Conservation (phyloP, 2,329 filamentous ascomycete genomes). For the Reticulascus tulasneorum region DNA sequence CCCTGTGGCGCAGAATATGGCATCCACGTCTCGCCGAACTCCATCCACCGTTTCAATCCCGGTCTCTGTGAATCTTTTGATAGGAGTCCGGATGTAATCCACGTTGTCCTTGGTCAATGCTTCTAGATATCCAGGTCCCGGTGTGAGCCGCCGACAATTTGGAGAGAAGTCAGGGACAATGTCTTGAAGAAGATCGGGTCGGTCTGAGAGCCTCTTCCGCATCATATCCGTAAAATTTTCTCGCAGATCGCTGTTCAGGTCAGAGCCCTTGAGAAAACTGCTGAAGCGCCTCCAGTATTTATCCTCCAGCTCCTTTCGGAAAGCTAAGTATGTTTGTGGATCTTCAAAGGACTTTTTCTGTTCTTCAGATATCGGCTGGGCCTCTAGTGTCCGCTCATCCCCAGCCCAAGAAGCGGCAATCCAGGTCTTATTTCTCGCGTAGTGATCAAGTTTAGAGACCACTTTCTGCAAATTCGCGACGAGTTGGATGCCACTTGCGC, state of each 20-base stretch:
- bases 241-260: slow-evolving; percentile 43
- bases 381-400: slow-evolving; percentile 48
- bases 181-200: slow-evolving; percentile 51
- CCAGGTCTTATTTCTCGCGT: slow-evolving; percentile 64
- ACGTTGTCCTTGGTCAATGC: slow-evolving; percentile 59
- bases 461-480: slow-evolving; percentile 47
- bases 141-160: slow-evolving; percentile 61
- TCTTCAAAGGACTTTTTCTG: slow-evolving; percentile 55
- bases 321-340: slow-evolving; percentile 56
- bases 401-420: slow-evolving; percentile 60
- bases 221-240: slow-evolving; percentile 49
- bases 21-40: slow-evolving; percentile 52
- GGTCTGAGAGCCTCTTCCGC: slow-evolving; percentile 45
- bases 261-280: slow-evolving; percentile 49
- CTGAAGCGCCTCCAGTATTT: slow-evolving; percentile 60
- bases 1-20: slow-evolving; percentile 66
- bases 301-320: slow-evolving; percentile 53
- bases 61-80: slow-evolving; percentile 53
- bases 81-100: slow-evolving; percentile 53
- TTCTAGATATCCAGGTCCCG: slow-evolving; percentile 65
- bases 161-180: slow-evolving; percentile 61
- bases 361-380: slow-evolving; percentile 51
- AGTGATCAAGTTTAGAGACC: slow-evolving; percentile 55
- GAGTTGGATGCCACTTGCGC: slow-evolving; percentile 56
- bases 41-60: slow-evolving; percentile 61